A percentile compares a stretch with the other conserved stretches of the same genome.
Conservation (phyloP, 1,139 yeast species). For the Geotrichum klebahnii region DNA sequence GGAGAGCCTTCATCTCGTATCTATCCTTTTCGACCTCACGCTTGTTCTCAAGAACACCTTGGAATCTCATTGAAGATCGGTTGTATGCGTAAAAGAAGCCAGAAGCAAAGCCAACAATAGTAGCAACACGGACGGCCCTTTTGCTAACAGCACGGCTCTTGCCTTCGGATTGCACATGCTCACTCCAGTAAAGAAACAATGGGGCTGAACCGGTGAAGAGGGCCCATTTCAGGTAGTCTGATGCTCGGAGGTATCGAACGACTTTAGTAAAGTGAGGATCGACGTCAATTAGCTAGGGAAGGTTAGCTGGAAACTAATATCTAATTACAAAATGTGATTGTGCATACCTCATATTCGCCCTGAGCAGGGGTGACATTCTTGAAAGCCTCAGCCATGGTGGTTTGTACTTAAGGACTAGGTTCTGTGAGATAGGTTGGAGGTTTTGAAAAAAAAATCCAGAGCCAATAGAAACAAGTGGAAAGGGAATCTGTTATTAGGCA, state of each 20-base stretch:
- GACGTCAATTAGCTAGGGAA: slow-evolving; percentile 53
- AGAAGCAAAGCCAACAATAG: slow-evolving; percentile 59
- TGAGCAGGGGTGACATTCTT: slow-evolving; percentile 22
- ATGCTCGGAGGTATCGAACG: slow-evolving; percentile 63
- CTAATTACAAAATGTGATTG: neutral
- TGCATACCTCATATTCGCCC: slow-evolving; percentile 22
- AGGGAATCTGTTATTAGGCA: neutral
- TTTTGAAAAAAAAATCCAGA: neutral
- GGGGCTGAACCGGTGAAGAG: slow-evolving; percentile 67
- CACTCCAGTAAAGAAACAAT: slow-evolving; percentile 55
- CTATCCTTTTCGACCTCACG: slow-evolving; percentile 72
- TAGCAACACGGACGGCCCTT: slow-evolving; percentile 55
- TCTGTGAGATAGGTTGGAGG: neutral
- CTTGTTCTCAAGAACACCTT: slow-evolving; percentile 72
- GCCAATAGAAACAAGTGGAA: neutral
- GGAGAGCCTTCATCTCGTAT: slow-evolving; percentile 64
- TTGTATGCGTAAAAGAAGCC: slow-evolving; percentile 68
- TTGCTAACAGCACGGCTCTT: slow-evolving; percentile 56
- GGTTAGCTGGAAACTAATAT: neutral
- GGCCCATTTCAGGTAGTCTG: slow-evolving; percentile 65
- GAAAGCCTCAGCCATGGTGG: slow-evolving; percentile 21
- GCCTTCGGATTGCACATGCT: slow-evolving; percentile 50
- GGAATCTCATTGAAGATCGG: slow-evolving; percentile 64
- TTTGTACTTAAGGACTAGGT: neutral
- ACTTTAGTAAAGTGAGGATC: slow-evolving; percentile 78